phyloP scores from a whole-genome alignment of 1,284 basidiomycete species.

The Tilletia indica region DNA sequence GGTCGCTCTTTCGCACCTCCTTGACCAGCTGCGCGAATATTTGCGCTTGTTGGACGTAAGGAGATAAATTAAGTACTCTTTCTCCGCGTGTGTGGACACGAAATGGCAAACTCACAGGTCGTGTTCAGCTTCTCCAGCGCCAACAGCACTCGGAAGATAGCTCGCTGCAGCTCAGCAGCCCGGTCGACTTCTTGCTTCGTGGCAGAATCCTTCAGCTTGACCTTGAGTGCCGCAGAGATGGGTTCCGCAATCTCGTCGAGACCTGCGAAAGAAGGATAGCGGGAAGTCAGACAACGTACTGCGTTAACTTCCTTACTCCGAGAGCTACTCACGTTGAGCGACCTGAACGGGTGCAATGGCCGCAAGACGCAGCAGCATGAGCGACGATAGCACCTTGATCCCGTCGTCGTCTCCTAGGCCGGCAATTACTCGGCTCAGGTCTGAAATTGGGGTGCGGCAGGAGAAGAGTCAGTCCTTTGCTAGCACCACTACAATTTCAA shows the following conservation, averaged over 20 bases:
- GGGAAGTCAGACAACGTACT: too few species aligned
- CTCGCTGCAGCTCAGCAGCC: conserved; percentile 83
- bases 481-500: neutral
- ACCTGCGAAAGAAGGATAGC: conserved; percentile 59
- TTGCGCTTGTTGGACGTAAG: conserved; percentile 2
- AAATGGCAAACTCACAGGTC: neutral
- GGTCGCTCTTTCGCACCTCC: conserved; percentile 21
- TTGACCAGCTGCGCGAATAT: conserved; percentile 23
- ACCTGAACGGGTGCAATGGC: conserved; percentile 79
- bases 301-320: too few species aligned
- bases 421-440: conserved; percentile 75
- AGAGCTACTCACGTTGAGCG: conserved; percentile 38
- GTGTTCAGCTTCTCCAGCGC: conserved; percentile 61
- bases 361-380: conserved; percentile 87
- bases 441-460: neutral
- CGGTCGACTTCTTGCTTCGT: conserved; percentile 97
- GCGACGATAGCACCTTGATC: conserved; percentile 92
- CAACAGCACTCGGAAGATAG: conserved; percentile 78
- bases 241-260: conserved; percentile 81
- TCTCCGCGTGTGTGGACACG: too few species aligned
- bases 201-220: conserved; percentile 72
- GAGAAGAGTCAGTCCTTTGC: neutral
- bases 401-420: conserved; percentile 84
- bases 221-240: conserved; percentile 73
- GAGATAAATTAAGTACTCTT: neutral